Evolutionary conservation across 2,329 filamentous ascomycete genomes (phyloP).

Genomic region (Arthrobotrys sphaeroides): DNA sequence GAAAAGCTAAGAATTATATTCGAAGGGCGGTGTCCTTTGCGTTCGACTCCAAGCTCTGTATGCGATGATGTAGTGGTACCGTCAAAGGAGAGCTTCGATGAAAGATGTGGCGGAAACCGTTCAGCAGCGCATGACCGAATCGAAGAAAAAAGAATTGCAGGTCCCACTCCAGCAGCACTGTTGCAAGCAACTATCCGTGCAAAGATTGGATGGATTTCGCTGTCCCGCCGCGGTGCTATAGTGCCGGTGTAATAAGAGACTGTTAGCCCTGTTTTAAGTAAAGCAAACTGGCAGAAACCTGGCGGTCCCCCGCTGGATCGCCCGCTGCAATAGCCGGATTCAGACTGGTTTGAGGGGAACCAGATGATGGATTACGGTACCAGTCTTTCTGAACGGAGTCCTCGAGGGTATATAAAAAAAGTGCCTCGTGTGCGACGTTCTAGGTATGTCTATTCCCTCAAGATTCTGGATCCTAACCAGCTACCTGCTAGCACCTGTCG

Average conservation of each 20-base stretch:
- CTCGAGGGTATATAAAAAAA: background rate
- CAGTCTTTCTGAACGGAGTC: background rate
- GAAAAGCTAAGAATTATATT: too few relatives aligned
- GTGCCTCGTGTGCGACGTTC: background rate
- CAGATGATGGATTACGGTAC: constrained; percentile 18
- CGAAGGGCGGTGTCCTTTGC: too few relatives aligned
- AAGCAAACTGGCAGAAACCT: constrained; percentile 31
- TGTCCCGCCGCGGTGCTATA: constrained; percentile 30
- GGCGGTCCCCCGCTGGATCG: constrained; percentile 32
- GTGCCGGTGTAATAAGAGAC: constrained; percentile 17
- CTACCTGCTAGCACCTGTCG: constrained; percentile 1
- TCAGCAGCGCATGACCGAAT: constrained; percentile 22
- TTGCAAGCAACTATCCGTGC: constrained; percentile 3
- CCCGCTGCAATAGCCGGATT: constrained; percentile 44
- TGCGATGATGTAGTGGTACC: background rate
- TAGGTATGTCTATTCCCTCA: constrained; percentile 2
- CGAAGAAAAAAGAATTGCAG: constrained; percentile 10
- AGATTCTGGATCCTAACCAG: background rate
- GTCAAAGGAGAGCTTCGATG: background rate
- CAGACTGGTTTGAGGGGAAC: constrained; percentile 26
- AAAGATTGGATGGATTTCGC: constrained; percentile 45
- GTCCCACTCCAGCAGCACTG: constrained; percentile 7
- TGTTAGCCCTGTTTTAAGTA: constrained; percentile 42
- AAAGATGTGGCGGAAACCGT: background rate
- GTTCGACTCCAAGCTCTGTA: background rate